These are phyloP conservation scores for Lactarius hatsudake DNA, from an alignment of 768 basidiomycete species.

Conservation along the genomic window DNA sequence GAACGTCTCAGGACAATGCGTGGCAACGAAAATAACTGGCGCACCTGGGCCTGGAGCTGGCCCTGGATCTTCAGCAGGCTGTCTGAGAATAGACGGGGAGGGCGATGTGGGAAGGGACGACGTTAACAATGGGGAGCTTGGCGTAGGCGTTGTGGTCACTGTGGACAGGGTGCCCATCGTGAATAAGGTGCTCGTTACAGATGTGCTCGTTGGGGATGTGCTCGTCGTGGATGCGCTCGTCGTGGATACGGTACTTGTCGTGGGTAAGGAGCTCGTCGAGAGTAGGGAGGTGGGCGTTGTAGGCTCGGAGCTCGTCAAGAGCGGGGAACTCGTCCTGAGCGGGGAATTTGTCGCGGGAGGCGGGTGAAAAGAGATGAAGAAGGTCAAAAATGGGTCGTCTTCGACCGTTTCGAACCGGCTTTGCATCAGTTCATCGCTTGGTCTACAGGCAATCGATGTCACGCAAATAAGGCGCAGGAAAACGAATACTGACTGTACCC, in stretches of 20 bases:
- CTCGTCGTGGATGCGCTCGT: neutral
- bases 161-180: neutral
- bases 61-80: too few relatives aligned
- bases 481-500: conserved; percentile 1
- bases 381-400: conserved; percentile 8
- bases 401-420: conserved; percentile 3
- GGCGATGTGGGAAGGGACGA: neutral
- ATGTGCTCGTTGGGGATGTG: neutral
- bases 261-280: neutral
- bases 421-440: conserved; percentile 5
- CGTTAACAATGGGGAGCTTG: neutral
- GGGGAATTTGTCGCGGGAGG: neutral
- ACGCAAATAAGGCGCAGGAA: neutral
- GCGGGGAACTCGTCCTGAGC: neutral
- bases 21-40: too few relatives aligned
- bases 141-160: neutral
- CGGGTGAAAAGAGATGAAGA: conserved; percentile 14
- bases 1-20: too few relatives aligned
- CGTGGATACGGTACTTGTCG: neutral
- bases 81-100: too few relatives aligned
- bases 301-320: neutral
- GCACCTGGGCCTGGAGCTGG: too few relatives aligned
- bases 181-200: neutral
- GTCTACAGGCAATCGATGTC: neutral
- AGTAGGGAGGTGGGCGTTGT: neutral